phyloP scores from a whole-genome alignment of 768 basidiomycete genomes.

The Dioszegia hungarica region DNA sequence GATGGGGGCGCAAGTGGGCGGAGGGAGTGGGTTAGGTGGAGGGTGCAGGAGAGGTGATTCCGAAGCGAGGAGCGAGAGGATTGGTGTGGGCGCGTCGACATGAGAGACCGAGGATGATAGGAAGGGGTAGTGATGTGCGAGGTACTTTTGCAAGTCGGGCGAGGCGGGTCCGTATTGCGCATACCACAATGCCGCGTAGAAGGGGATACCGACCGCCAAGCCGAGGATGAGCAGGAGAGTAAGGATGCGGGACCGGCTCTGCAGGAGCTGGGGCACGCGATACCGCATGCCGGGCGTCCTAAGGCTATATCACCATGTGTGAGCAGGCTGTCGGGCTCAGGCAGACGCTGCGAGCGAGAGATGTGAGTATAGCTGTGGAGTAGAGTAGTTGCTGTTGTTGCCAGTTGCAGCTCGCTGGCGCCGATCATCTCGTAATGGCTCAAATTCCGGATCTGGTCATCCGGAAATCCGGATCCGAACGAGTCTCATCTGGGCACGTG shows the following conservation, averaged over 20 bases:
- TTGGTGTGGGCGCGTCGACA: background rate
- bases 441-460: too few species aligned
- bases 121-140: background rate
- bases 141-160: background rate
- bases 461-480: too few species aligned
- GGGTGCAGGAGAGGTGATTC: background rate
- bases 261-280: too few species aligned
- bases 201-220: background rate
- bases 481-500: too few species aligned
- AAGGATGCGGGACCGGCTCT: background rate
- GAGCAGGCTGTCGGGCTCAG: too few species aligned
- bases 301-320: too few species aligned
- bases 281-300: too few species aligned
- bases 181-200: constrained; percentile 1
- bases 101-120: background rate
- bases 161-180: background rate
- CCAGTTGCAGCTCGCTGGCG: too few species aligned
- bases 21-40: background rate
- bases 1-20: background rate
- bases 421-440: too few species aligned
- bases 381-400: too few species aligned
- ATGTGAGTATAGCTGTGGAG: too few species aligned
- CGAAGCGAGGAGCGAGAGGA: background rate
- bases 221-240: background rate
- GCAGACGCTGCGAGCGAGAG: too few species aligned